phyloP scores from a whole-genome alignment of 805 yeast genomes.

The Starmerella sirachaensis region DNA sequence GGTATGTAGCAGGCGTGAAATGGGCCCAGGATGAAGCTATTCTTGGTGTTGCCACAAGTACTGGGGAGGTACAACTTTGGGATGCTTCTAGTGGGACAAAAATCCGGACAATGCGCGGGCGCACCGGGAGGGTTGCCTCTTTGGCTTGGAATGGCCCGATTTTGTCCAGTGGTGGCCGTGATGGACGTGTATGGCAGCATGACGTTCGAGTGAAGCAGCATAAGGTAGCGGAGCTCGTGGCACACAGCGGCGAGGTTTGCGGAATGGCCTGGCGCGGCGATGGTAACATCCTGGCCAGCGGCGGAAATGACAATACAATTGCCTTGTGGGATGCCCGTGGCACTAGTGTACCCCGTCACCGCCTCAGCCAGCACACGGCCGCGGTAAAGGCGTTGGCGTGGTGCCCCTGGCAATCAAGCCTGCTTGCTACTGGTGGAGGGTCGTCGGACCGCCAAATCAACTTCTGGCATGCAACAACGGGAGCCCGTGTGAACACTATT shows the following conservation, averaged over 20 bases:
- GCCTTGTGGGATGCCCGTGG: constrained; percentile 85
- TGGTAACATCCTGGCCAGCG: constrained; percentile 76
- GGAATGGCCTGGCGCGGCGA: constrained; percentile 78
- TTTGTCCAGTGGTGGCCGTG: constrained; percentile 74
- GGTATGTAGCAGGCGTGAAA: constrained; percentile 53
- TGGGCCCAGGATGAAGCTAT: constrained; percentile 87
- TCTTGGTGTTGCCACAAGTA: constrained; percentile 68
- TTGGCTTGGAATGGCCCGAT: constrained; percentile 77
- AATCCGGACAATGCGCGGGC: constrained; percentile 65
- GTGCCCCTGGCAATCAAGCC: constrained; percentile 76
- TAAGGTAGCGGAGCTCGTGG: constrained; percentile 44
- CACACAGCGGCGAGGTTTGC: constrained; percentile 83
- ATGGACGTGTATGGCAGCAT: constrained; percentile 74
- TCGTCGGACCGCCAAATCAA: constrained; percentile 78
- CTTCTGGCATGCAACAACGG: constrained; percentile 91
- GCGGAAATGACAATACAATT: constrained; percentile 90
- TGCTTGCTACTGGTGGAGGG: constrained; percentile 96
- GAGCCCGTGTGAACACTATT: constrained; percentile 71
- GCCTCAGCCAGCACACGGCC: constrained; percentile 73
- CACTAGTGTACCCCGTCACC: constrained; percentile 49
- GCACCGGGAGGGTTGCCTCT: constrained; percentile 66
- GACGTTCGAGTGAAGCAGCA: constrained; percentile 83
- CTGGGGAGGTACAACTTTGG: constrained; percentile 86
- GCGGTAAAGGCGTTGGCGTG: constrained; percentile 93
- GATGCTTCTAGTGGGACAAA: constrained; percentile 69